Percentiles rank a stretch among this genome's conserved stretches.
Evolutionary conservation across 768 basidiomycete genomes (phyloP).

Genomic region (Roridomyces roridus): DNA sequence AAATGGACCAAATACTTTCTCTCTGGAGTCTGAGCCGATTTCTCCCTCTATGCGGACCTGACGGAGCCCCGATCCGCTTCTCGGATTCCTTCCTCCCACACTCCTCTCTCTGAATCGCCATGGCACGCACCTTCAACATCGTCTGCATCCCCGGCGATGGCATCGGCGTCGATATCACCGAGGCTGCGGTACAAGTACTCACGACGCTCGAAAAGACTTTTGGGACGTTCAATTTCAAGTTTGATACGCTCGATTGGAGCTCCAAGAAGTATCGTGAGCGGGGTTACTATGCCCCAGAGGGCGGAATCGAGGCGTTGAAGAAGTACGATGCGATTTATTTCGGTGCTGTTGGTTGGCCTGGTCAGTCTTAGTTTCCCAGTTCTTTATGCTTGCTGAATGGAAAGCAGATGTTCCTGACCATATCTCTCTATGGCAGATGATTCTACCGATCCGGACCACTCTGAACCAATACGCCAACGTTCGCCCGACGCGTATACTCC

Average conservation of each 20-base stretch:
- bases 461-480: conserved; percentile 59
- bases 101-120: no score
- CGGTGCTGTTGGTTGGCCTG: conserved; percentile 44
- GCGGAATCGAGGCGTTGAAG: conserved; percentile 45
- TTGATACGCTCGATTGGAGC: conserved; percentile 53
- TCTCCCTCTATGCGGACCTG: no score
- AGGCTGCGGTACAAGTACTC: conserved; percentile 52
- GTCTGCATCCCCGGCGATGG: conserved; percentile 61
- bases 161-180: conserved; percentile 59
- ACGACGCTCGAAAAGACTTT: conserved; percentile 49
- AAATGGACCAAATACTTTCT: no score
- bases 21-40: no score
- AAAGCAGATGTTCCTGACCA: conserved; percentile 58
- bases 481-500: conserved; percentile 54
- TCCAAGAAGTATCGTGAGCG: conserved; percentile 53
- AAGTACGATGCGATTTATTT: conserved; percentile 55
- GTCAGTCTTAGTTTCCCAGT: conserved; percentile 8
- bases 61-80: no score
- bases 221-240: conserved; percentile 49
- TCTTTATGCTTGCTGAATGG: no score
- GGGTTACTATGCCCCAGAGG: conserved; percentile 53
- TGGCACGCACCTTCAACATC: conserved; percentile 38
- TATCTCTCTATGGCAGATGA: conserved; percentile 57
- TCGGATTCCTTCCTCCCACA: neutral
- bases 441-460: conserved; percentile 56